Conservation (phyloP, 345 rosid species). For the Acer negundo region DNA sequence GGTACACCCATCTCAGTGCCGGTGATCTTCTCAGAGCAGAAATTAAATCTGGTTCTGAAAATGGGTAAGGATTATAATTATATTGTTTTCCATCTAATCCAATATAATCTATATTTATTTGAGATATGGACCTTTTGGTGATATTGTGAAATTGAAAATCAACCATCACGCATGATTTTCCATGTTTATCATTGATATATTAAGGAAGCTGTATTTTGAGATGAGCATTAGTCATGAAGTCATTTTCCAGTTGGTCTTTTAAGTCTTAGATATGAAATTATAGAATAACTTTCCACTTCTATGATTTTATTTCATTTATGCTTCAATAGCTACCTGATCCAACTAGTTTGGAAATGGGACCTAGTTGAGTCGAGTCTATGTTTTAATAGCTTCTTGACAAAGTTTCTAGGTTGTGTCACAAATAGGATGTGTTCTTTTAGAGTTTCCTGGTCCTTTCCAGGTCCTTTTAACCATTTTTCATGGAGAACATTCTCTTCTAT, state of each 20-base stretch:
- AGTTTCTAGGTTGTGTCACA: neutral
- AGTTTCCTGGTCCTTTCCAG: neutral
- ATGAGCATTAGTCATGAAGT: neutral
- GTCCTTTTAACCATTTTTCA: neutral
- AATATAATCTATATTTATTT: neutral
- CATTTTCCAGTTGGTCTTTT: neutral
- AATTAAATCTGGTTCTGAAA: conserved; percentile 72
- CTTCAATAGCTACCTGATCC: conserved; percentile 1
- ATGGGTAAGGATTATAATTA: conserved; percentile 46
- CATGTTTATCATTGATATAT: neutral
- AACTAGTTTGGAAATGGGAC: neutral
- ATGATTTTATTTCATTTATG: neutral
- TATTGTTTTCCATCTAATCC: neutral
- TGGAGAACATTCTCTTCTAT: neutral
- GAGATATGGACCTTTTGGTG: neutral
- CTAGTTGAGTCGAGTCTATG: neutral
- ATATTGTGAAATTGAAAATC: conserved; percentile 1
- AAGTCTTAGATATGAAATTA: neutral
- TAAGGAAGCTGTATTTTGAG: neutral
- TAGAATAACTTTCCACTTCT: conserved; percentile 3
- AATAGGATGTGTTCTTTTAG: neutral
- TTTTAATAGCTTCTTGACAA: neutral
- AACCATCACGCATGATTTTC: neutral
- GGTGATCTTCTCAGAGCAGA: conserved; percentile 86
- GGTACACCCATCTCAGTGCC: conserved; percentile 78